These are phyloP conservation scores for Allantophomopsis lycopodina DNA, from an alignment of 2,329 filamentous ascomycete species.

Conservation along the genomic window DNA sequence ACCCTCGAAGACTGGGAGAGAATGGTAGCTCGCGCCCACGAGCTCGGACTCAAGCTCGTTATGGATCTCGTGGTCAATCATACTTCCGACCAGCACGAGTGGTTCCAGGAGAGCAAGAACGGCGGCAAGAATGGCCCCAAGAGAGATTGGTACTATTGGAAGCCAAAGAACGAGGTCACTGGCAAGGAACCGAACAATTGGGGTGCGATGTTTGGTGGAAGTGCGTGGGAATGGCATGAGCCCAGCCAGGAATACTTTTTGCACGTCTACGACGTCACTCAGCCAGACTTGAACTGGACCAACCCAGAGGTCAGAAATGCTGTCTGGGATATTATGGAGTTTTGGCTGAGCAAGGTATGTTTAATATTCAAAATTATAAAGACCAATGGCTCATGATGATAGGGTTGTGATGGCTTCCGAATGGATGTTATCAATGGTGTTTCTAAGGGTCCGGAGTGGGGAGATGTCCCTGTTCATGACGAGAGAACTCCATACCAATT, in stretches of 20 bases:
- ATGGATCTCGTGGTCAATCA: conserved; percentile 71
- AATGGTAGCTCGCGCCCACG: conserved; percentile 44
- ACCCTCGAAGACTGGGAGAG: conserved; percentile 51
- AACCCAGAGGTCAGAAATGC: conserved; percentile 50
- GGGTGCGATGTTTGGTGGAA: conserved; percentile 46
- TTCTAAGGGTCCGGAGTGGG: conserved; percentile 45
- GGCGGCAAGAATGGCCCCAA: conserved; percentile 34
- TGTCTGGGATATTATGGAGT: conserved; percentile 61
- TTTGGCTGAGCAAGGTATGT: conserved; percentile 56
- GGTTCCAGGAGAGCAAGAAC: conserved; percentile 39
- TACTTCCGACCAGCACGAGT: conserved; percentile 56
- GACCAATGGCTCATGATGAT: too few relatives aligned
- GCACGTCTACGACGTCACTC: conserved; percentile 60
- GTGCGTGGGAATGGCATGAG: conserved; percentile 59
- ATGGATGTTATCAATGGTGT: conserved; percentile 65
- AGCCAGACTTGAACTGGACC: conserved; percentile 80
- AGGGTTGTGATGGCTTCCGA: conserved; percentile 55
- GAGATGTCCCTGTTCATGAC: conserved; percentile 41
- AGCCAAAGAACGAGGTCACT: conserved; percentile 33
- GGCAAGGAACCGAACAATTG: conserved; percentile 62
- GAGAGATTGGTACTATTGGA: conserved; percentile 55
- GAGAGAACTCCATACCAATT: conserved; percentile 30
- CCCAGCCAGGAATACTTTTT: conserved; percentile 64
- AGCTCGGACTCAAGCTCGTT: conserved; percentile 54
- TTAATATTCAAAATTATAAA: too few relatives aligned